Percentiles rank a stretch among this genome's conserved stretches.
phyloP scores from a whole-genome alignment of 2,329 filamentous ascomycete species.

The Ascochyta lentis region DNA sequence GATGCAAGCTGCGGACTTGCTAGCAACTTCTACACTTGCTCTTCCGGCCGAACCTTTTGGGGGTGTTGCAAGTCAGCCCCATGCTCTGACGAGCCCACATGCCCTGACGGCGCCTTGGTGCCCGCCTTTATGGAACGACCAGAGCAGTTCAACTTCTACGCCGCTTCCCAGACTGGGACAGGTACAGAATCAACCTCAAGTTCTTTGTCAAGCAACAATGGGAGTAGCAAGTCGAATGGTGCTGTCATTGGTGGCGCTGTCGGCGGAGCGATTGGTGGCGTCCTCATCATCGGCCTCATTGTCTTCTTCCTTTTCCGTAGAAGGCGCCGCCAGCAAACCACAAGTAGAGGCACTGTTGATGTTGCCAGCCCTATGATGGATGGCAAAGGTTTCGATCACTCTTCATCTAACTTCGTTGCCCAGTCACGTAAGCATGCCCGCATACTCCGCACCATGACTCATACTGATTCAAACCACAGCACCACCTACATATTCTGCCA shows the following conservation, averaged over 20 bases:
- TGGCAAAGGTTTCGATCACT: constrained; percentile 17
- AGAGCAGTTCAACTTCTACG: constrained; percentile 28
- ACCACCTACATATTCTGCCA: constrained; percentile 35
- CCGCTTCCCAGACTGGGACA: not conserved
- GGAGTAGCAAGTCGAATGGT: constrained; percentile 20
- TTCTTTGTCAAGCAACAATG: not conserved
- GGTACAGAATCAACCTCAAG: not conserved
- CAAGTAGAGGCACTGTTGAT: not conserved
- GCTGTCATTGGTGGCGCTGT: constrained; percentile 39
- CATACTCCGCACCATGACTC: no score
- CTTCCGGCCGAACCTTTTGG: constrained; percentile 36
- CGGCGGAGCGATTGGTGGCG: constrained; percentile 32
- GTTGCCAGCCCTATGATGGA: constrained; percentile 23
- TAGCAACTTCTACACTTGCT: constrained; percentile 49
- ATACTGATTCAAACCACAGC: constrained; percentile 20
- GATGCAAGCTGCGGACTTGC: constrained; percentile 41
- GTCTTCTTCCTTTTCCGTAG: constrained; percentile 33
- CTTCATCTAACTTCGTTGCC: constrained; percentile 19
- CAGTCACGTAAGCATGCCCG: constrained; percentile 29
- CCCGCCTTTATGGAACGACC: constrained; percentile 33
- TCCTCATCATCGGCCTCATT: constrained; percentile 34
- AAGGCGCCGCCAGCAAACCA: constrained; percentile 12
- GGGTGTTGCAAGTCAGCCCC: constrained; percentile 50
- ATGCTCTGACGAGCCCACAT: constrained; percentile 39
- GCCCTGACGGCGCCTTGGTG: constrained; percentile 36